phyloP scores from a whole-genome alignment of 192 early-diverging fungal species.

The Coemansia sp. region DNA sequence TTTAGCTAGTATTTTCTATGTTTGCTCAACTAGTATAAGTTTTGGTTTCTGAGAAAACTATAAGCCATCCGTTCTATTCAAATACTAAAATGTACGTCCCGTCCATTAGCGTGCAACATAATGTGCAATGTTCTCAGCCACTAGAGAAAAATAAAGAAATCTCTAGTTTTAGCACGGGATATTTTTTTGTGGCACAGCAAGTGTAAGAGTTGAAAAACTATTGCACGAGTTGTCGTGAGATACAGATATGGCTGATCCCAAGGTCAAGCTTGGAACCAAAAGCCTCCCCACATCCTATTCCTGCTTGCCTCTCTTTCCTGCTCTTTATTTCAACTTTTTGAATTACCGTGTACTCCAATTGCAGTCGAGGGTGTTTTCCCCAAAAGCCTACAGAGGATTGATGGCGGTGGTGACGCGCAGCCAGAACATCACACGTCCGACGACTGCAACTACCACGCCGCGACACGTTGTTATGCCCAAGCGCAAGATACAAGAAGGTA shows the following conservation, averaged over 20 bases:
- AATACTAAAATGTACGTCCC: not conserved
- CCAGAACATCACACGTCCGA: conserved; percentile 15
- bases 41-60: not conserved
- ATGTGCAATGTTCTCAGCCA: not conserved
- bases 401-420: conserved; percentile 52
- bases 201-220: too few species aligned
- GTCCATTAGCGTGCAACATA: not conserved
- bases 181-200: not conserved
- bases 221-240: too few species aligned
- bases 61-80: too few species aligned
- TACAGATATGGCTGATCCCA: too few species aligned
- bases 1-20: not conserved
- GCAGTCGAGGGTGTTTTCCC: not conserved
- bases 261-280: too few species aligned
- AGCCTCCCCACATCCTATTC: too few species aligned
- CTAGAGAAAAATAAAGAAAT: too few species aligned
- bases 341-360: not conserved
- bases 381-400: not conserved
- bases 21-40: not conserved
- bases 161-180: too few species aligned
- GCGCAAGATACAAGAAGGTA: conserved; percentile 48
- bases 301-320: not conserved
- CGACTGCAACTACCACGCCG: conserved; percentile 7
- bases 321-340: not conserved
- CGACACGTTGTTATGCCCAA: conserved; percentile 24